phyloP scores from a whole-genome alignment of 2,329 filamentous ascomycete genomes.

The Colletotrichum tropicicola region DNA sequence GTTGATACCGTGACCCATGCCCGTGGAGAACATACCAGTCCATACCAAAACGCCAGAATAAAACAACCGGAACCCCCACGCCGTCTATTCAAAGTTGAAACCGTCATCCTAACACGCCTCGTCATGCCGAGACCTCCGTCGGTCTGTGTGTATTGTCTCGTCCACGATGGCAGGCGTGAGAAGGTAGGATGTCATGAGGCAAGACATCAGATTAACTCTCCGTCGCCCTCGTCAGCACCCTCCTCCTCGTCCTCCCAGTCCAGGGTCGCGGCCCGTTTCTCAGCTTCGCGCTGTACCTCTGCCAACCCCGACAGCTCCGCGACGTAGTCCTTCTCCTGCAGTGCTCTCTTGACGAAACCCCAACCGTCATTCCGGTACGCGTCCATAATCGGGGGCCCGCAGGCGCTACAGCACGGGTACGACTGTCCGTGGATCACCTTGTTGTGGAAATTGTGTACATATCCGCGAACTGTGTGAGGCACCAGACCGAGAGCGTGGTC shows the following conservation, averaged over 20 bases:
- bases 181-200: no score
- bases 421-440: constrained; percentile 77
- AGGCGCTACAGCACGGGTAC: constrained; percentile 85
- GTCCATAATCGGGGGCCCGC: constrained; percentile 74
- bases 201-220: constrained; percentile 53
- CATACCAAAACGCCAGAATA: no score
- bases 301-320: constrained; percentile 78
- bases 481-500: constrained; percentile 74
- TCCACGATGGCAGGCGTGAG: no score
- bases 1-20: no score
- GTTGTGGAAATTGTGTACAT: constrained; percentile 77
- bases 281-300: constrained; percentile 72
- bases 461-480: constrained; percentile 84
- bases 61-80: no score
- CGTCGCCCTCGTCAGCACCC: constrained; percentile 60
- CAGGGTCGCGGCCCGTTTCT: constrained; percentile 59
- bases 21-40: no score
- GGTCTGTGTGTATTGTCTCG: no score
- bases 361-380: constrained; percentile 76
- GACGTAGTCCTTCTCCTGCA: constrained; percentile 81
- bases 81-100: no score
- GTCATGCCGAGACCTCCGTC: no score
- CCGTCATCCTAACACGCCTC: no score
- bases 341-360: constrained; percentile 78
- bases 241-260: constrained; percentile 72